Evolutionary conservation across 2,329 filamentous ascomycete genomes (phyloP).

Genomic region (Aspergillus sp.): DNA sequence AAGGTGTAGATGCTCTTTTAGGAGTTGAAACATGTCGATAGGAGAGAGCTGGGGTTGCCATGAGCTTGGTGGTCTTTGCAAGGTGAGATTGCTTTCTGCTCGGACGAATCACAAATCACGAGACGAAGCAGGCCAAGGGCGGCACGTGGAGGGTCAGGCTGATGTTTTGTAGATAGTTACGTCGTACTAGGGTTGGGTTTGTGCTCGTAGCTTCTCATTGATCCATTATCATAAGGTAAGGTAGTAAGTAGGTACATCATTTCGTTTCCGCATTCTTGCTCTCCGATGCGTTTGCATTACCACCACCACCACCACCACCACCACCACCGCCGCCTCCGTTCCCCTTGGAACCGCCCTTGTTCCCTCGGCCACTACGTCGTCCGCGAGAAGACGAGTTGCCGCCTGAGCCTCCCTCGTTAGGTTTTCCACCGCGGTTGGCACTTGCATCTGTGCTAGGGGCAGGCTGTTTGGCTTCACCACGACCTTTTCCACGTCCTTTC

Average conservation of each 20-base stretch:
- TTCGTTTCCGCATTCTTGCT: slow-evolving; percentile 17
- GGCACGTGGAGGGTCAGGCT: background rate
- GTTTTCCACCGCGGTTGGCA: slow-evolving; percentile 10
- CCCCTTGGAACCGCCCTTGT: slow-evolving; percentile 16
- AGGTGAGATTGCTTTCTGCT: background rate
- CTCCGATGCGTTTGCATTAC: slow-evolving; percentile 11
- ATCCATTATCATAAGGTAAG: slow-evolving; percentile 12
- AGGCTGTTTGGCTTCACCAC: slow-evolving; percentile 21
- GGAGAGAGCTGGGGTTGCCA: background rate
- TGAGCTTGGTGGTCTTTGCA: background rate
- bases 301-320: slow-evolving; percentile 5
- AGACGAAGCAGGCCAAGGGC: background rate
- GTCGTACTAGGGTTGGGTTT: background rate
- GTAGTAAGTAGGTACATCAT: slow-evolving; percentile 12
- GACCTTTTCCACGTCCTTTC: slow-evolving; percentile 33
- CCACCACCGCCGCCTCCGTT: slow-evolving; percentile 9
- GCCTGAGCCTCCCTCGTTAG: slow-evolving; percentile 18
- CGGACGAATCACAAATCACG: no score
- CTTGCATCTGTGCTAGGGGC: slow-evolving; percentile 9
- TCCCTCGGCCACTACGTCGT: slow-evolving; percentile 20
- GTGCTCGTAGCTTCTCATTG: slow-evolving; percentile 2
- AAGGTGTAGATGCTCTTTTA: background rate
- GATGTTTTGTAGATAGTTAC: background rate
- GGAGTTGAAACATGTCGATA: background rate
- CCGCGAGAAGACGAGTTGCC: slow-evolving; percentile 18